Evolutionary conservation across 73 alveolate species (phyloP), one percentile per base, ranked within the genome.

Genomic region (Tetrahymena thermophila): DNA sequence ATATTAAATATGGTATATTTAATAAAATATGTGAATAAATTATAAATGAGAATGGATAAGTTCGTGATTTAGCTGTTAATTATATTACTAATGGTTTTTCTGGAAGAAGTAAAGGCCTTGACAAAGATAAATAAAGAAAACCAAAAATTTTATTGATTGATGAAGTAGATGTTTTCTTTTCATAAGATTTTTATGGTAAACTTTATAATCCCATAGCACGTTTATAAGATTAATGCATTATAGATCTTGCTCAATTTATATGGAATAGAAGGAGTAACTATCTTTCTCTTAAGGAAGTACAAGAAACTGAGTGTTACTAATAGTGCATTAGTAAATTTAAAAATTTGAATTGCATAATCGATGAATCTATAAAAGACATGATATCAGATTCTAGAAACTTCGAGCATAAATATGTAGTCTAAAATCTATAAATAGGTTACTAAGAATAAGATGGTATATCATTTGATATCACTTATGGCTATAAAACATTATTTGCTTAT

Each of bases 401-500:
- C 31, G 4, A 71, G 4, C 89, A 71, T 31, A 3, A 25, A 1
- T 35, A 37, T 35, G 42, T 43, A 7, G 57, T 42, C 13, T 15
- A 94, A 25, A 14, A 35, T 28, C 93, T 16, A 8, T n/a, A 94
- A 94, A 95, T 95, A 23, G 97, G 95, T 6, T 95, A 95, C 43
- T n/a, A 28, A 94, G 43, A 43, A 19, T 21, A 94, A 21, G 97
- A 95, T 42, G 93, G 93, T 28, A 35, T 25, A 13, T 28, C 50
- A 11, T 40, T n/a, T 43, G 35, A 95, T 19, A 35, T 43, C 6
- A 34, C 10, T 4, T 42, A 13, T 16, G 96, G 97, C 9, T 95
- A 95, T 31, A 94, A 94, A 25, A 95, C 97, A 2, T 21, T 95
- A 23, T 95, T 95, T 95, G 96, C 94, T 3, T 44, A 95, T 35